Evolutionary conservation across 306 rosid species (phyloP), one percentile per base, ranked within the genome.

Genomic region (Acmispon strigosus): DNA sequence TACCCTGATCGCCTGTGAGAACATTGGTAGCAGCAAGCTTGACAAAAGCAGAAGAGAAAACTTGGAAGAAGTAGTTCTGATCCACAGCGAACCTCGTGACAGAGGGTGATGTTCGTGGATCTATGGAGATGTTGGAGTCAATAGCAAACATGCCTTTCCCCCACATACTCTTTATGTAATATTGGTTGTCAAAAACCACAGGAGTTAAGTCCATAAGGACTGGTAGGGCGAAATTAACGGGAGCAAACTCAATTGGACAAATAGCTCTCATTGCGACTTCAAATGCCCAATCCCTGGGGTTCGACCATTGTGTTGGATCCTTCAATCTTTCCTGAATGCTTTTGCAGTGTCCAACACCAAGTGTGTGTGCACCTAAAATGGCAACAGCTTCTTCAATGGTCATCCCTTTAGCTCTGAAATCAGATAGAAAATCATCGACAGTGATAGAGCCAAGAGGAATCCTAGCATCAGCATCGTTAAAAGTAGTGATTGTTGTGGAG

Each of bases 1-100:
- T 79, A 70, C 83, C 85, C 41, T 74, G 44, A 57, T 17, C 50
- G 0, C 51, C 6, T 13, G 76, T 78, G 66, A 80, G 83, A 70
- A 74, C 83, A 70, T 61, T 66, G 59, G 81, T n/a, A 27, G 81
- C 48, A 54, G 88, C 77, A 41, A 84, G 83, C 70, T 77, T 81
- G n/a, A 84, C 68, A 75, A 84, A 84, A 10, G 88, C 88, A 63
- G 85, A 78, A 65, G 81, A 52, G 74, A 84, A 84, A 15, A 52
- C 76, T 13, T 57, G 3, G 56, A 84, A 84, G 76, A 77, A 84
- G 66, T 74, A 55, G 44, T 43, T 66, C 52, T 70, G 78, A 51
- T 84, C 83, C 65, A 62, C 7, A 8, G 81, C 79, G 57, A 84
- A 77, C 47, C 27, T 53, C 43, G 5, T 59, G 63, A 77, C 83